phyloP scores from a whole-genome alignment of 2,329 filamentous ascomycete genomes.

The Xylaria sp. region DNA sequence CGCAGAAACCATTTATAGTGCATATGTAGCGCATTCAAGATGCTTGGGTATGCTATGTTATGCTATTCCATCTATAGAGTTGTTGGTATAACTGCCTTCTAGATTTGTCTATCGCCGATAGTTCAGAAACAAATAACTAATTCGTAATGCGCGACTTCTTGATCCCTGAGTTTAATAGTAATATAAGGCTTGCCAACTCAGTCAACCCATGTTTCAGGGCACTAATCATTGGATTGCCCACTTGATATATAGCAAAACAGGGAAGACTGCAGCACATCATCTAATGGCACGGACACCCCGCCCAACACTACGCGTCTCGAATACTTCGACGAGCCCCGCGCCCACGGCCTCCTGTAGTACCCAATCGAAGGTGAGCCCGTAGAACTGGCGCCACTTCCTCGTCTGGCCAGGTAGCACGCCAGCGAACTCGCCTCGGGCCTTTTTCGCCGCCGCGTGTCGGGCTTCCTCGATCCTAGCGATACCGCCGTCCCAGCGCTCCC shows the following conservation, averaged over 20 bases:
- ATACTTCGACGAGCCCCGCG: conserved; percentile 76
- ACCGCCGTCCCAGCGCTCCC: conserved; percentile 78
- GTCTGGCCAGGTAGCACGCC: conserved; percentile 71
- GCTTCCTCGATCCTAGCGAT: conserved; percentile 59
- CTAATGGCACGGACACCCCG: conserved; percentile 66
- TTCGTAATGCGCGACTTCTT: neutral
- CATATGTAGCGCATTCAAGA: conserved; percentile 1
- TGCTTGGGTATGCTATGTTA: conserved; percentile 4
- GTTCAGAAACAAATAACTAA: neutral
- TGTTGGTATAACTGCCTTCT: neutral
- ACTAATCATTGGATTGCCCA: neutral
- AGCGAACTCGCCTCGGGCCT: conserved; percentile 64
- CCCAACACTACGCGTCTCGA: conserved; percentile 80
- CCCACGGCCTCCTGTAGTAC: conserved; percentile 77
- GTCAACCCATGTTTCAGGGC: neutral
- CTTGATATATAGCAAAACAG: neutral
- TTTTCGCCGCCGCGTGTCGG: conserved; percentile 58
- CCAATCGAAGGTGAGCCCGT: conserved; percentile 77
- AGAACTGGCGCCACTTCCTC: conserved; percentile 76
- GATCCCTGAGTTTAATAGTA: neutral
- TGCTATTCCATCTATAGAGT: neutral
- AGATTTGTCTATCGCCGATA: neutral
- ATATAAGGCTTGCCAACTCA: neutral
- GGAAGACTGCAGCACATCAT: conserved; percentile 4
- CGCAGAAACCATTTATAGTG: neutral